Base-by-base conservation (phyloP, 2,329 filamentous ascomycete genomes). In the Lasiodiplodia gonubiensis region DNA sequence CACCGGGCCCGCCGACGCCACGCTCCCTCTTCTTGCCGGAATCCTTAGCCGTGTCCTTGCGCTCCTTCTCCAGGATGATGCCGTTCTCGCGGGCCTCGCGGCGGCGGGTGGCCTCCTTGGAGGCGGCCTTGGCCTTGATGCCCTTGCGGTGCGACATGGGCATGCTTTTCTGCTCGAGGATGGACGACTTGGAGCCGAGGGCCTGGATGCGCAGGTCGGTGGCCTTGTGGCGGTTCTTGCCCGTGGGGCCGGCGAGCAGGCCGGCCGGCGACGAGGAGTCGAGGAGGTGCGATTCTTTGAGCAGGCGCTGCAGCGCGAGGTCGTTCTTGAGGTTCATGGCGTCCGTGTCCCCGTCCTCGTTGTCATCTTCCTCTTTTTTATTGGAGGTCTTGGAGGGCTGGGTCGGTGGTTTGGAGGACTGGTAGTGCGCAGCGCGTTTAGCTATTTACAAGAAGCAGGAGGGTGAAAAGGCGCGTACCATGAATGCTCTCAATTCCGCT, bases 281-380 rank as follows among this genome's bases (percentile, higher is more conserved):
- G 67, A 98, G 88, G 69, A 98, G 89, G 80, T 97, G 93, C 0
- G 94, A 97, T 84, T 99, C 95, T 72, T 90, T 86, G 68, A 99
- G 88, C 49, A 99, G 88, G 55, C 93, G 90, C 78, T 97, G 94
- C 16, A 99, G 88, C 48, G 92, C 94, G 65, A 97, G 88, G 78
- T 98, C 95, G 78, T 97, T 94, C 77, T 94, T 93, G 21, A 98
- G 85, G 69, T 97, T 91, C 12, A 82, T 78, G 27, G 83, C 78
- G n/a, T 67, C 66, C 70, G 84, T 84, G 63, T 86, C 85, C 74
- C 90, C 86, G 74, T 90, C 87, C 33, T 78, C 80, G 68, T 85
- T 80, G 35, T 83, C 76, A 70, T 78, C 67, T 39, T 69, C 68
- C 71, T 73, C 67, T 67, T 69, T 70, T 2, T 70, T 49, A 14